A percentile compares a stretch with the other conserved stretches of the same genome.
Evolutionary conservation across 176 grass and related monocot species (phyloP).

Genomic region (Poa annua): DNA sequence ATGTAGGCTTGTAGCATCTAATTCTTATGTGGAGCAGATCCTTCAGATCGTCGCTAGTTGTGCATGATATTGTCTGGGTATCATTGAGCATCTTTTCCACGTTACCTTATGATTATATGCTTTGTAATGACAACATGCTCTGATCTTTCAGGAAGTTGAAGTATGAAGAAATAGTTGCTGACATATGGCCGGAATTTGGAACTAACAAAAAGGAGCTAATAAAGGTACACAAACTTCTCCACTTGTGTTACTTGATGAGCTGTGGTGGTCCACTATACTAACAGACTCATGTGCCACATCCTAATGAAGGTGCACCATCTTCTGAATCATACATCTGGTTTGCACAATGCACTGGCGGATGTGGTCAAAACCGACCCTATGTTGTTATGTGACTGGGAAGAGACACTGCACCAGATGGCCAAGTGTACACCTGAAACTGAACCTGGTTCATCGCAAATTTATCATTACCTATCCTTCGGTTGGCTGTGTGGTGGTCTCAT

Average conservation of each 20-base stretch:
- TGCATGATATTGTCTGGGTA: background rate
- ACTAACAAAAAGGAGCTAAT: slow-evolving; percentile 74
- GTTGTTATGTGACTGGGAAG: slow-evolving; percentile 88
- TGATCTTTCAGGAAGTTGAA: slow-evolving; percentile 76
- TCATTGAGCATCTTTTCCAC: background rate
- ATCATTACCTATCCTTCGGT: slow-evolving; percentile 96
- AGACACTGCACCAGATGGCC: slow-evolving; percentile 59
- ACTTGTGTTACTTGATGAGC: background rate
- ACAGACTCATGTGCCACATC: slow-evolving; percentile 11
- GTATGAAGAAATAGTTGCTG: slow-evolving; percentile 82
- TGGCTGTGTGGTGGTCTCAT: slow-evolving; percentile 97
- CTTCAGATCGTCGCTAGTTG: background rate
- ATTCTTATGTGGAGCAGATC: slow-evolving; percentile 9
- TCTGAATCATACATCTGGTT: slow-evolving; percentile 92
- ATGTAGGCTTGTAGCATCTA: slow-evolving; percentile 14
- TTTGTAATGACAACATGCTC: slow-evolving; percentile 33
- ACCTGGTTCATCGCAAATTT: slow-evolving; percentile 81
- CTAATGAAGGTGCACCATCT: slow-evolving; percentile 80
- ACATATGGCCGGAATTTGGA: slow-evolving; percentile 90
- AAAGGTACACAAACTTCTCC: slow-evolving; percentile 59
- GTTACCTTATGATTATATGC: slow-evolving; percentile 27
- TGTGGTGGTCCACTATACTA: slow-evolving; percentile 31
- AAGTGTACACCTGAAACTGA: slow-evolving; percentile 71
- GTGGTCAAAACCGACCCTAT: slow-evolving; percentile 65
- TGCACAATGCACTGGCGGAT: slow-evolving; percentile 87